Conservation (phyloP, 345 rosid genomes). For the Cardamine resedifolia region DNA sequence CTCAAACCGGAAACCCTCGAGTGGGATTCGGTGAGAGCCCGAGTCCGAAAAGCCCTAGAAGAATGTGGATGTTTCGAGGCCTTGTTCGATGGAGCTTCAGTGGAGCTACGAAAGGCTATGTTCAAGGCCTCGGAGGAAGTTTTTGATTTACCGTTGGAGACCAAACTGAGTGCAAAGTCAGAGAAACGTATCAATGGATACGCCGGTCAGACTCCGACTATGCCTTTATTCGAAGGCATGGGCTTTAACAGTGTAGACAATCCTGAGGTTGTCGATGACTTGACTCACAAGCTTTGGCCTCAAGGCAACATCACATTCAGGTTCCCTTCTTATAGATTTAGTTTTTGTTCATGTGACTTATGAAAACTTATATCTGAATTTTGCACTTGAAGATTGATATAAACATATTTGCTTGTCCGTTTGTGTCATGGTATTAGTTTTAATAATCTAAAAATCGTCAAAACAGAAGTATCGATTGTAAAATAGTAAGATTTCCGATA, state of each 20-base stretch:
- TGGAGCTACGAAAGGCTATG: slow-evolving; percentile 38
- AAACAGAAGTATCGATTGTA: no score
- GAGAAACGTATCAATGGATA: slow-evolving; percentile 12
- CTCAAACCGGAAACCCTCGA: slow-evolving; percentile 41
- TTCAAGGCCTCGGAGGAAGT: slow-evolving; percentile 44
- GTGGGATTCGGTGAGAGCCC: slow-evolving; percentile 43
- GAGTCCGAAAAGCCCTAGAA: slow-evolving; percentile 47
- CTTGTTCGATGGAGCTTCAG: slow-evolving; percentile 40
- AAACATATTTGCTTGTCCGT: no score
- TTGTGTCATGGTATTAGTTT: no score
- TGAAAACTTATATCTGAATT: no score
- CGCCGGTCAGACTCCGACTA: not conserved
- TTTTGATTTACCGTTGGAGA: slow-evolving; percentile 51
- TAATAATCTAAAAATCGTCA: no score
- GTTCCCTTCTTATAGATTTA: no score
- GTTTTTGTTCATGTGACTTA: no score
- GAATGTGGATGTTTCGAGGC: slow-evolving; percentile 67
- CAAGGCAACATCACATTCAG: slow-evolving; percentile 33
- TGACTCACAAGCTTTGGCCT: slow-evolving; percentile 35
- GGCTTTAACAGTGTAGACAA: slow-evolving; percentile 23
- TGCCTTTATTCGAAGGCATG: slow-evolving; percentile 34
- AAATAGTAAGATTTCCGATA: not conserved
- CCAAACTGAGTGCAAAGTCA: slow-evolving; percentile 37
- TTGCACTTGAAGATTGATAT: no score
- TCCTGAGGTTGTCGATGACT: slow-evolving; percentile 21